Percentiles rank a stretch among this genome's conserved stretches.
phyloP scores from a whole-genome alignment of 73 alveolate genomes.

The Tetrahymena borealis region DNA sequence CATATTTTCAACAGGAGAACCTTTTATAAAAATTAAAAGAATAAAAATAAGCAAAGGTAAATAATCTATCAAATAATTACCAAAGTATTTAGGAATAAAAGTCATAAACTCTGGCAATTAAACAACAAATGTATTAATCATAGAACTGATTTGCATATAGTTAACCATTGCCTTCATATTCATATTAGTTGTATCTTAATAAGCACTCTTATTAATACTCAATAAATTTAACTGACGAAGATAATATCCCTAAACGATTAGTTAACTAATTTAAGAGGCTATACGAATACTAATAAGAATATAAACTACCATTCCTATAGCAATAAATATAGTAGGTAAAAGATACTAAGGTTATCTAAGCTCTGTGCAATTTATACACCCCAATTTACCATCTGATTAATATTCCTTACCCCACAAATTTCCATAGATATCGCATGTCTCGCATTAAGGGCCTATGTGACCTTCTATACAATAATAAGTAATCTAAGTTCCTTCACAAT shows the following conservation, averaged over 20 bases:
- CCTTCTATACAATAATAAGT: neutral
- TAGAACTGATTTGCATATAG: neutral
- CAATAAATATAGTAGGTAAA: neutral
- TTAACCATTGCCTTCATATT: neutral
- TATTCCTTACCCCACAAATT: neutral
- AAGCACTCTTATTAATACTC: neutral
- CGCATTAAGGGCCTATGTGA: conserved; percentile 36
- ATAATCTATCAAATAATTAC: neutral
- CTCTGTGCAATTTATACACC: conserved; percentile 12
- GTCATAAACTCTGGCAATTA: neutral
- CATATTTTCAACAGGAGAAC: conserved; percentile 17
- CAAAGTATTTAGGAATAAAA: neutral
- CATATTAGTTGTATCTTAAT: neutral
- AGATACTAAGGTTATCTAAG: neutral
- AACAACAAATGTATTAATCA: neutral
- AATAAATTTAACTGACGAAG: neutral
- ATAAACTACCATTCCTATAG: neutral
- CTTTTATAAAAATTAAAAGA: neutral
- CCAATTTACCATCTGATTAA: conserved; percentile 1
- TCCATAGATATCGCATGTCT: conserved; percentile 22
- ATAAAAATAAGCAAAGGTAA: neutral
- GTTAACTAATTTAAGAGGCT: neutral
- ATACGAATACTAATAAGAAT: neutral
- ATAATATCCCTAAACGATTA: neutral
- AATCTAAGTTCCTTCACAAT: conserved; percentile 14